phyloP scores from a whole-genome alignment of 2,329 filamentous ascomycete genomes.

The Pezicula neosporulosa region DNA sequence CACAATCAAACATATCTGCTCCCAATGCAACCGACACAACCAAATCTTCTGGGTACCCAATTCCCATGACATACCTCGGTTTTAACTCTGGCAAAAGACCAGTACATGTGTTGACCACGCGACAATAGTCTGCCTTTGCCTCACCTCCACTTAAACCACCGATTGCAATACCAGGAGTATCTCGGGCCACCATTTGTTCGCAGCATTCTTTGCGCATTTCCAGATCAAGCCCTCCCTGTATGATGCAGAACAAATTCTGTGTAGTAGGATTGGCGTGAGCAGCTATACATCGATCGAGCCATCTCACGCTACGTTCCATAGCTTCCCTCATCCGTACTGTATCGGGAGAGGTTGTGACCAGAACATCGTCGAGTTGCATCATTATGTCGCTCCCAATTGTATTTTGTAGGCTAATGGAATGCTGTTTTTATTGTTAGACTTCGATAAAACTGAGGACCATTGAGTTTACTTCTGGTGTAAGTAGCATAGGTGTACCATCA shows the following conservation, averaged over 20 bases:
- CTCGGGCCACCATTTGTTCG: conserved; percentile 78
- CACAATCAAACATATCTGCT: conserved; percentile 99
- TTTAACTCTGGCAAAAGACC: conserved; percentile 81
- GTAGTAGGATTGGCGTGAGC: conserved; percentile 78
- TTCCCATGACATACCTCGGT: conserved; percentile 98
- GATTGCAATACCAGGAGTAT: conserved; percentile 95
- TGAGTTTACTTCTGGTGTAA: conserved; percentile 69
- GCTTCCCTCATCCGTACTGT: conserved; percentile 84
- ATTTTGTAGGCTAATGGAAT: conserved; percentile 94
- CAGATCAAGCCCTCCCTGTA: conserved; percentile 90
- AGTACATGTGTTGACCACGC: conserved; percentile 85
- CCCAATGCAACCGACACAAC: conserved; percentile 91
- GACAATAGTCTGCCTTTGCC: conserved; percentile 88
- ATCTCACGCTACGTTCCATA: conserved; percentile 90
- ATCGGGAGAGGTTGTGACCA: conserved; percentile 93
- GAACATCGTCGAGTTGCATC: conserved; percentile 98
- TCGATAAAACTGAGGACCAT: background rate
- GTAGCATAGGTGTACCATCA: conserved; percentile 91
- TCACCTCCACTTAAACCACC: conserved; percentile 93
- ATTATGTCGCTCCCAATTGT: conserved; percentile 98
- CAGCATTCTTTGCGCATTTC: conserved; percentile 84
- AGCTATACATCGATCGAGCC: conserved; percentile 92
- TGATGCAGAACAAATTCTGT: conserved; percentile 98
- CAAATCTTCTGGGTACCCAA: conserved; percentile 94
- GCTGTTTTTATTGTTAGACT: conserved; percentile 29